These are phyloP conservation scores for Metschnikowia chrysomelidarum DNA, from an alignment of 805 yeast genomes.

Conservation along the genomic window DNA sequence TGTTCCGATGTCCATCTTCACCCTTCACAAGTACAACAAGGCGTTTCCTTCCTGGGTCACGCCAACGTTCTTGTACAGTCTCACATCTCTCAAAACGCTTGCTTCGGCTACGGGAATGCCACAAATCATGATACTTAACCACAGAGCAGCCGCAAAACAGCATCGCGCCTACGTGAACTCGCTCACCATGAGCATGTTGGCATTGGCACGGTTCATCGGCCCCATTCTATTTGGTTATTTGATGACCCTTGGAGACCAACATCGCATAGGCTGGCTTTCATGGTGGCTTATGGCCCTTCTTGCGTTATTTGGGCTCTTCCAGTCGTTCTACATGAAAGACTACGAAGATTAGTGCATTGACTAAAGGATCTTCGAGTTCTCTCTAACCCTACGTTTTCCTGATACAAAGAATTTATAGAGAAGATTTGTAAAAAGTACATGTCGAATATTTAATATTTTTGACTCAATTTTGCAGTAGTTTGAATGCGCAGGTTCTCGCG, in stretches of 20 bases:
- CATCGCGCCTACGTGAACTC: constrained; percentile 39
- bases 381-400: no score
- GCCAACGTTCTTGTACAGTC: constrained; percentile 25
- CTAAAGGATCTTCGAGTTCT: no score
- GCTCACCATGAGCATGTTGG: constrained; percentile 31
- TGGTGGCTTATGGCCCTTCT: constrained; percentile 36
- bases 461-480: no score
- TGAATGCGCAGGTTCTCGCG: no score
- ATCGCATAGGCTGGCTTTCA: constrained; percentile 26
- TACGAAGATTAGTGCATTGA: constrained; percentile 30
- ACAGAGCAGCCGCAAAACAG: constrained; percentile 33
- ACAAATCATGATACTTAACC: constrained; percentile 33
- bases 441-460: no score
- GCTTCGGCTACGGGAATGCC: constrained; percentile 37
- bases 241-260: constrained; percentile 32
- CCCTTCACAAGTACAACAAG: constrained; percentile 26
- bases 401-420: no score
- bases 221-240: constrained; percentile 35
- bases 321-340: constrained; percentile 28
- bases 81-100: constrained; percentile 33
- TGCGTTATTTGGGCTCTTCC: constrained; percentile 29
- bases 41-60: constrained; percentile 31
- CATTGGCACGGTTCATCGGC: constrained; percentile 33
- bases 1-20: constrained; percentile 33
- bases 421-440: no score